Conservation (phyloP, 495 filamentous ascomycete species). For the Aspergillus bridgeri region DNA sequence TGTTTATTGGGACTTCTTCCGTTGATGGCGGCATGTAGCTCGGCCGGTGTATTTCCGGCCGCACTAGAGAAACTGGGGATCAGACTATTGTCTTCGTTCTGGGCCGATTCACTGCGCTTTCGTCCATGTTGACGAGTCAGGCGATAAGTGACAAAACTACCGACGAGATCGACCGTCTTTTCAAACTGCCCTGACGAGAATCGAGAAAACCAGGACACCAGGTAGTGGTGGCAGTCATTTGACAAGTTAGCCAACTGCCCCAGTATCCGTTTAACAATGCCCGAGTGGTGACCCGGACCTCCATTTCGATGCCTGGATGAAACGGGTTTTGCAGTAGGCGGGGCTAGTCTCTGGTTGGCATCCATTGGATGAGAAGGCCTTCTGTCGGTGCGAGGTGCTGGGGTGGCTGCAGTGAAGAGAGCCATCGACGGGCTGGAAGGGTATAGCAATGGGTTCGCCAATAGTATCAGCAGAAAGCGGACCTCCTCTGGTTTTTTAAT, state of each 20-base stretch:
- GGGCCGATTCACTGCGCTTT: conserved; percentile 51
- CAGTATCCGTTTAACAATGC: conserved; percentile 81
- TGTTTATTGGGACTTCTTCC: conserved; percentile 48
- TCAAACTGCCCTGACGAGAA: conserved; percentile 67
- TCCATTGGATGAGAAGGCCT: conserved; percentile 30
- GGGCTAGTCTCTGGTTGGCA: conserved; percentile 12
- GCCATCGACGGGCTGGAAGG: conserved; percentile 28
- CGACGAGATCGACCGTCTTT: conserved; percentile 68
- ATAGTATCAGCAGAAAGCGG: conserved; percentile 77
- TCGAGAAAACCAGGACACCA: conserved; percentile 83
- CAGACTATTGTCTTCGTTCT: conserved; percentile 60
- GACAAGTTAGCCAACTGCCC: conserved; percentile 76
- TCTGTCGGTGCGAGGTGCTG: conserved; percentile 19
- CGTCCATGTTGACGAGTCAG: conserved; percentile 70
- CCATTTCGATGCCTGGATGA: conserved; percentile 18
- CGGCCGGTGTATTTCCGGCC: conserved; percentile 58
- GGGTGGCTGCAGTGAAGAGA: conserved; percentile 8
- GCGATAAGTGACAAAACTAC: conserved; percentile 80
- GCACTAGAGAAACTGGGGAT: conserved; percentile 66
- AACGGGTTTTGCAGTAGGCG: conserved; percentile 18
- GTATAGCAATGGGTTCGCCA: conserved; percentile 77
- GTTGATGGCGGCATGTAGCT: conserved; percentile 77
- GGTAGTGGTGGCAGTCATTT: conserved; percentile 71
- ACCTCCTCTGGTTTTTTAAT: conserved; percentile 67
- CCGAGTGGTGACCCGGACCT: conserved; percentile 63